Conservation (phyloP, 495 filamentous ascomycete genomes). For the Pseudoneurospora amorphoporcata region DNA sequence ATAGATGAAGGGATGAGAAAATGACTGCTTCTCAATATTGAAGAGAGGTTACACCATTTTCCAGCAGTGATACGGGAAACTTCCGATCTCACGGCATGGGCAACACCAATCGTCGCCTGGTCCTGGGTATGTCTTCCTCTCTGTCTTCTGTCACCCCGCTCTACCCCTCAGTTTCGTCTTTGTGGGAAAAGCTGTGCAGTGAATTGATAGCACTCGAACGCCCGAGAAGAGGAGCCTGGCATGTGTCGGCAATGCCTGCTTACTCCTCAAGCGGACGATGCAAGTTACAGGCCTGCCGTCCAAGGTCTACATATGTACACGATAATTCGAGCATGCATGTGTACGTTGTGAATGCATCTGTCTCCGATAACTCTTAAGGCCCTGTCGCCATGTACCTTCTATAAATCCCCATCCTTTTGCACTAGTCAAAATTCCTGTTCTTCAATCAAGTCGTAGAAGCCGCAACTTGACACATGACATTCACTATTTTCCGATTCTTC, state of each 20-base stretch:
- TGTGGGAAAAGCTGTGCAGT: not conserved
- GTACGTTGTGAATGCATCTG: too few species aligned
- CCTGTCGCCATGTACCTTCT: too few species aligned
- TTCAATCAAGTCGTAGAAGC: too few species aligned
- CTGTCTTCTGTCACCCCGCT: not conserved
- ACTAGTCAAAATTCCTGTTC: too few species aligned
- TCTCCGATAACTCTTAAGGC: too few species aligned
- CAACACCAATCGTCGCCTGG: not conserved
- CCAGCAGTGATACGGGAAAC: not conserved
- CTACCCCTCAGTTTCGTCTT: not conserved
- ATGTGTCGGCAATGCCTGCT: not conserved
- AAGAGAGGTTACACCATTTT: not conserved
- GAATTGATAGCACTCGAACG: not conserved
- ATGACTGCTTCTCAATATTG: not conserved
- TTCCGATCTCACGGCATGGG: not conserved
- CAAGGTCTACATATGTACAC: not conserved
- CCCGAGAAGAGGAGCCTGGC: not conserved
- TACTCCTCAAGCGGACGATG: not conserved
- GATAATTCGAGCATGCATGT: not conserved
- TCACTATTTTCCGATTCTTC: too few species aligned
- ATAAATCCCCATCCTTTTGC: too few species aligned
- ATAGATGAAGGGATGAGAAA: not conserved
- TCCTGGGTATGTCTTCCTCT: not conserved
- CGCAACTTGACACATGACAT: too few species aligned
- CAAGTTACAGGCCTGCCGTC: not conserved